phyloP scores from a whole-genome alignment of 768 basidiomycete genomes.

The Gelatoporia subvermispora region DNA sequence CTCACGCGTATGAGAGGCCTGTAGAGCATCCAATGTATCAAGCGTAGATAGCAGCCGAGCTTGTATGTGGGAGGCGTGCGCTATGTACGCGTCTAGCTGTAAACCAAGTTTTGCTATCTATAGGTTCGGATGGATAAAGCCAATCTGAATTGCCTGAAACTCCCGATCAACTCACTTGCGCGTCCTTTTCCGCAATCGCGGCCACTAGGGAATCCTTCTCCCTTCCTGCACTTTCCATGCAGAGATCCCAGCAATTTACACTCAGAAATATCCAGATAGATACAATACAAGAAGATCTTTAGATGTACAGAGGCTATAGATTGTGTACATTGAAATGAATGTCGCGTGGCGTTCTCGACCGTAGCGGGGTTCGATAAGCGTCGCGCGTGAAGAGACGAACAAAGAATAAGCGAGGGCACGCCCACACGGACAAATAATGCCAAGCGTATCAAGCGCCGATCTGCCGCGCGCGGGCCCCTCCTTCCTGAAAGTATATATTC shows the following conservation, averaged over 20 bases:
- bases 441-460: no score
- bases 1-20: slow-evolving; percentile 36
- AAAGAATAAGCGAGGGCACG: not conserved
- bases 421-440: slow-evolving; percentile 3
- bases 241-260: no score
- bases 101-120: slow-evolving; percentile 24
- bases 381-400: no score
- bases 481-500: no score
- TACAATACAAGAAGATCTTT: no score
- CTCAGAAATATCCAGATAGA: no score
- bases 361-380: no score
- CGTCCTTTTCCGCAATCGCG: slow-evolving; percentile 1
- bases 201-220: not conserved
- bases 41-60: slow-evolving; percentile 44
- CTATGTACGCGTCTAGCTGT: slow-evolving; percentile 31
- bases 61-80: slow-evolving; percentile 39
- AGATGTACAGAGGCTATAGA: no score
- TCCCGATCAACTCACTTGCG: not conserved
- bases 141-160: not conserved
- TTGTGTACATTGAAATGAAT: no score
- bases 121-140: not conserved
- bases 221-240: no score
- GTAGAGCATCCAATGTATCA: slow-evolving; percentile 44
- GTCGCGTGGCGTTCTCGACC: no score
- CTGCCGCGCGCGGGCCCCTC: no score